Conservation (phyloP, 2,329 filamentous ascomycete species). For the Ophiobolus disseminans region DNA sequence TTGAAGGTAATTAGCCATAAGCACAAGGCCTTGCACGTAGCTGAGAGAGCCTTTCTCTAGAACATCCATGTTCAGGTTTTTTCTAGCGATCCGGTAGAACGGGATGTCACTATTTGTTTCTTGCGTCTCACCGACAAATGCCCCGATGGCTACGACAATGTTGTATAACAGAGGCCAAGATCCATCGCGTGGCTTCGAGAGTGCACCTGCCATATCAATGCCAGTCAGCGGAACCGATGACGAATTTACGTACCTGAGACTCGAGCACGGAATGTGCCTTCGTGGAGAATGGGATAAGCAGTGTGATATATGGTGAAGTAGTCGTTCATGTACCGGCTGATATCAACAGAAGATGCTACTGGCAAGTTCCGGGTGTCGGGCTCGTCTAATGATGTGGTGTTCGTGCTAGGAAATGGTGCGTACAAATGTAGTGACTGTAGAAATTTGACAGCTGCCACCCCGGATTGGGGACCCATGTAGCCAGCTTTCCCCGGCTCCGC, state of each 20-base stretch:
- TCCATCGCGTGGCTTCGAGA: slow-evolving; percentile 52
- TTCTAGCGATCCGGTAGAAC: slow-evolving; percentile 56
- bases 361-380: neutral
- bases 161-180: slow-evolving; percentile 47
- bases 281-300: slow-evolving; percentile 58
- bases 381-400: neutral
- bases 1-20: slow-evolving; percentile 59
- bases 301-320: slow-evolving; percentile 58
- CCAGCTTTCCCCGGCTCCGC: slow-evolving; percentile 25
- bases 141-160: slow-evolving; percentile 55
- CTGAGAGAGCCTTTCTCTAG: slow-evolving; percentile 59
- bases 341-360: neutral
- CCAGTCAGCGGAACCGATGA: slow-evolving; percentile 47
- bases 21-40: slow-evolving; percentile 56
- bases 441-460: slow-evolving; percentile 14
- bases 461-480: slow-evolving; percentile 43
- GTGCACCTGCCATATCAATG: neutral
- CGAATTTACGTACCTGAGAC: slow-evolving; percentile 50
- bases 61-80: slow-evolving; percentile 55
- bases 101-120: slow-evolving; percentile 54
- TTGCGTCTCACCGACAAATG: slow-evolving; percentile 52
- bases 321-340: slow-evolving; percentile 41
- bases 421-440: slow-evolving; percentile 7
- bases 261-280: slow-evolving; percentile 57
- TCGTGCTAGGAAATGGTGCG: neutral